Conservation (phyloP, 345 rosid species). For the Turritis glabra region DNA sequence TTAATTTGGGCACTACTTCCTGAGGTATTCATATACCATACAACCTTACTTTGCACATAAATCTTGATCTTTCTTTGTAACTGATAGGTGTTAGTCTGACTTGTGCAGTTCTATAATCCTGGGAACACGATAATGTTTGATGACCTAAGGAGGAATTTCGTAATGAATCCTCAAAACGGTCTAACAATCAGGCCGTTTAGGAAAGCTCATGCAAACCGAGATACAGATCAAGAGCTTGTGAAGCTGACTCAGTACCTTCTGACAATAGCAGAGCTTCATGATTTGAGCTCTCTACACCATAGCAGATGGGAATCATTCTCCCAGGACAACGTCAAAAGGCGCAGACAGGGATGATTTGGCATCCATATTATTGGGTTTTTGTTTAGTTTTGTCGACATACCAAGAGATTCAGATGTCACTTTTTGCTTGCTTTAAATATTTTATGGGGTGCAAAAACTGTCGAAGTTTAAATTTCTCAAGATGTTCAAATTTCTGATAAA, state of each 20-base stretch:
- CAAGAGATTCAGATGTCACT: background rate
- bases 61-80: background rate
- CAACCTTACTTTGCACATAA: background rate
- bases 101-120: constrained; percentile 67
- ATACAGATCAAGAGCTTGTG: constrained; percentile 80
- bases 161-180: constrained; percentile 96
- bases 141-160: constrained; percentile 81
- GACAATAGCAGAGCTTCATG: constrained; percentile 81
- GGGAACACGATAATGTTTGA: constrained; percentile 98
- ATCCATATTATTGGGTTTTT: background rate
- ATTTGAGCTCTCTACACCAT: constrained; percentile 75
- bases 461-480: background rate
- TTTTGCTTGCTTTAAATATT: background rate
- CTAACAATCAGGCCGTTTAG: constrained; percentile 76
- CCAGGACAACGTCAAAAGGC: constrained; percentile 67
- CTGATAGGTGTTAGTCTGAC: background rate
- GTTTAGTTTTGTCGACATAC: background rate
- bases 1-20: constrained; percentile 89
- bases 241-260: constrained; percentile 85
- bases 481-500: background rate
- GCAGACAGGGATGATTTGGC: constrained; percentile 54
- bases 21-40: constrained; percentile 50
- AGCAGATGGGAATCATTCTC: constrained; percentile 66
- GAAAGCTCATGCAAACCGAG: constrained; percentile 88
- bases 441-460: background rate